Evolutionary conservation across 2,329 filamentous ascomycete genomes (phyloP).

Genomic region (Penicillium fuscoglaucum): DNA sequence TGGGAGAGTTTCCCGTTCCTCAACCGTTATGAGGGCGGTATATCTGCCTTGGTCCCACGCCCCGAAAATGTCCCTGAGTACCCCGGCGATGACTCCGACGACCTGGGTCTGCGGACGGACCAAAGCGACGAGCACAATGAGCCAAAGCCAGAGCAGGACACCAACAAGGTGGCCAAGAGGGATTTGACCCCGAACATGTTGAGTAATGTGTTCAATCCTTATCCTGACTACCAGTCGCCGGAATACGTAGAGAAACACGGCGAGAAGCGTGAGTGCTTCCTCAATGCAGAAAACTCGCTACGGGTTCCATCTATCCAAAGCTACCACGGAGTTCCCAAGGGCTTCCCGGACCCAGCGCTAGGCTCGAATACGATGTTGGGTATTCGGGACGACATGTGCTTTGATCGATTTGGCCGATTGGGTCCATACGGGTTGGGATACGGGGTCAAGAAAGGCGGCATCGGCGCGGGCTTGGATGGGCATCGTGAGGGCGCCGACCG

Average conservation of each 20-base stretch:
- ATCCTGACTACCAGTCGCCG: constrained; percentile 62
- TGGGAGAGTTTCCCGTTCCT: constrained; percentile 89
- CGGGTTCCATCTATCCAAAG: constrained; percentile 68
- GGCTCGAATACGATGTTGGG: constrained; percentile 84
- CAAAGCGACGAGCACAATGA: constrained; percentile 12
- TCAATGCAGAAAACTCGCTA: constrained; percentile 67
- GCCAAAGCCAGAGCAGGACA: constrained; percentile 23
- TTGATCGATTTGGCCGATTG: constrained; percentile 84
- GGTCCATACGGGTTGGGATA: constrained; percentile 92
- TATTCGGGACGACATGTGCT: constrained; percentile 82
- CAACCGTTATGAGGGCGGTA: constrained; percentile 84
- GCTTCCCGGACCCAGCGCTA: constrained; percentile 79
- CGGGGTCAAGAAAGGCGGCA: constrained; percentile 72
- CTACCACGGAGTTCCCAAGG: constrained; percentile 74
- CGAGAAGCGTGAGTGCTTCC: constrained; percentile 71
- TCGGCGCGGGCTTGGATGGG: constrained; percentile 80
- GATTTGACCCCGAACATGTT: constrained; percentile 36
- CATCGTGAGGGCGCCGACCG: constrained; percentile 77
- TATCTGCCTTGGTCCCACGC: constrained; percentile 68
- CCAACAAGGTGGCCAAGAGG: constrained; percentile 21
- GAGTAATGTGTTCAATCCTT: constrained; percentile 65
- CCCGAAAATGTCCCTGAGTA: constrained; percentile 76
- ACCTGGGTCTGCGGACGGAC: constrained; percentile 50
- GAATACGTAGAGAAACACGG: constrained; percentile 59
- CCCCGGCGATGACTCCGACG: constrained; percentile 62